Evolutionary conservation across 75 land plant genomes (phyloP).

Genomic region (Gnetum montanum): DNA sequence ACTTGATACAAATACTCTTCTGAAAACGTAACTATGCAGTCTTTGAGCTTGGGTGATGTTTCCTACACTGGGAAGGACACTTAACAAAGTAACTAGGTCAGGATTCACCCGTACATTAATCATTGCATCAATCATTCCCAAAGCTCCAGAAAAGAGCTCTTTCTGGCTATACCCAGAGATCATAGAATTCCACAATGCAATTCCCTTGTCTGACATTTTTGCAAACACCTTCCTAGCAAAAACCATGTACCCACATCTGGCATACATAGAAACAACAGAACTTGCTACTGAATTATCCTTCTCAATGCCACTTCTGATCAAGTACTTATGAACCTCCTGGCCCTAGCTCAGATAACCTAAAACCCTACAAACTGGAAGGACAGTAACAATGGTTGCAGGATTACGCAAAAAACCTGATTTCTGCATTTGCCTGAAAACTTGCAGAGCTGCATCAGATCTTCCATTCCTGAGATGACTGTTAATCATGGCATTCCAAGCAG

Average conservation of each 20-base stretch:
- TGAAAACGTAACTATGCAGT: too few relatives aligned
- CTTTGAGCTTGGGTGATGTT: too few relatives aligned
- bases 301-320: constrained; percentile 21
- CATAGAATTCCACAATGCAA: constrained; percentile 51
- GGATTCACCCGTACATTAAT: too few relatives aligned
- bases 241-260: constrained; percentile 33
- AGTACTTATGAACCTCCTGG: constrained; percentile 22
- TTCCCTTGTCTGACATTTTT: constrained; percentile 12
- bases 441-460: background rate
- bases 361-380: too few relatives aligned
- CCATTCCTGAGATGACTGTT: constrained; percentile 8
- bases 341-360: background rate
- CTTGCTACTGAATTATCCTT: constrained; percentile 19
- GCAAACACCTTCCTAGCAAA: constrained; percentile 34
- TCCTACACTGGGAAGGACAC: too few relatives aligned
- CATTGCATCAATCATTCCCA: too few relatives aligned
- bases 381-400: too few relatives aligned
- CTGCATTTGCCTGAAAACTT: constrained; percentile 7
- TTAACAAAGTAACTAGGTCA: too few relatives aligned
- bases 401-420: too few relatives aligned
- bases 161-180: constrained; percentile 38
- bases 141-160: too few relatives aligned
- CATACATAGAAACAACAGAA: constrained; percentile 44
- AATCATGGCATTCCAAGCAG: constrained; percentile 18
- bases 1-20: too few relatives aligned